Conservation (phyloP, 2,329 filamentous ascomycete species). For the Alternaria ethzedia region DNA sequence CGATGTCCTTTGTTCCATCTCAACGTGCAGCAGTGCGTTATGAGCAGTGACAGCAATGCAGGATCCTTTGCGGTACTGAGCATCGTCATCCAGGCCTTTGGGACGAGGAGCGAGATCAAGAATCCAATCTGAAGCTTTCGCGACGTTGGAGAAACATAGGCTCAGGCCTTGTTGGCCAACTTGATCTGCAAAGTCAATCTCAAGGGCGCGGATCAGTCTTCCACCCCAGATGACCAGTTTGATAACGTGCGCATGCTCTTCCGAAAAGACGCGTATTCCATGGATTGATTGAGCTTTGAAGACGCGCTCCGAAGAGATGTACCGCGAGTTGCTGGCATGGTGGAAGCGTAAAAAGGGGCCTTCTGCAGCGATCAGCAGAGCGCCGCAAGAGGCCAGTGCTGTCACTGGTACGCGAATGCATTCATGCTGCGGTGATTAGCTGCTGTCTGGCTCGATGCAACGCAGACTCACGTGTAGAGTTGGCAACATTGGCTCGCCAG, state of each 20-base stretch:
- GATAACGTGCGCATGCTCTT: constrained; percentile 25
- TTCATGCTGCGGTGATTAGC: constrained; percentile 44
- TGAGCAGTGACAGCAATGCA: constrained; percentile 74
- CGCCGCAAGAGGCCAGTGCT: constrained; percentile 48
- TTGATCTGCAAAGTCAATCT: constrained; percentile 24
- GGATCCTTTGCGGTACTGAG: constrained; percentile 3
- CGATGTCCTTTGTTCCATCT: constrained; percentile 17
- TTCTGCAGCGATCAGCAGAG: constrained; percentile 52
- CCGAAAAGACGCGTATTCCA: constrained; percentile 64
- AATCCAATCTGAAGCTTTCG: constrained; percentile 47
- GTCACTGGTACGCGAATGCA: constrained; percentile 54
- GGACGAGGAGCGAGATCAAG: constrained; percentile 37
- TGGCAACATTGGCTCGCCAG: constrained; percentile 43
- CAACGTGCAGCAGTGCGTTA: constrained; percentile 73
- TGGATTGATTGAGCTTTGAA: constrained; percentile 77
- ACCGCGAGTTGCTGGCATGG: constrained; percentile 29
- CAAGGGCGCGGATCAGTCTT: constrained; percentile 56
- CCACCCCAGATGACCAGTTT: constrained; percentile 47
- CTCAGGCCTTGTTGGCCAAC: constrained; percentile 30
- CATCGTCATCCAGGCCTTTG: constrained; percentile 9
- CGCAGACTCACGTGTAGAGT: constrained; percentile 38
- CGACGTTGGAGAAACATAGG: constrained; percentile 25
- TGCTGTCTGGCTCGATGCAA: background rate
- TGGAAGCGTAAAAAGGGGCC: constrained; percentile 53
- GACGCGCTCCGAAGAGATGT: constrained; percentile 52